phyloP scores from a whole-genome alignment of 2,329 filamentous ascomycete genomes.

The Fusarium cicatricum region DNA sequence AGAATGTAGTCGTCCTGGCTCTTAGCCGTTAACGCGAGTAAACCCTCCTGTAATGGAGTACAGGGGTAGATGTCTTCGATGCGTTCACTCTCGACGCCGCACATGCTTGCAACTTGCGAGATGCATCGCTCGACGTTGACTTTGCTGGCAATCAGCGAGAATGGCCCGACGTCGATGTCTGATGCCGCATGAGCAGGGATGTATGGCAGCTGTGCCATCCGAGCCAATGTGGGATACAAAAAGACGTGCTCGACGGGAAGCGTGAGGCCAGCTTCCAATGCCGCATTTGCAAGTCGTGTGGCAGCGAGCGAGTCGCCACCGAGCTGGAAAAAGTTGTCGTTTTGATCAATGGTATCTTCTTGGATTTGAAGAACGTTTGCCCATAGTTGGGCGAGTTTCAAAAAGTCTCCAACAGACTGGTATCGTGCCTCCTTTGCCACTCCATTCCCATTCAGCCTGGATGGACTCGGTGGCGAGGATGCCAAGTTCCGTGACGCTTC shows the following conservation, averaged over 20 bases:
- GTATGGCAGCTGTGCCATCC: conserved; percentile 11
- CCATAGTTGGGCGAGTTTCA: conserved; percentile 7
- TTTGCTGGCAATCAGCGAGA: conserved; percentile 6
- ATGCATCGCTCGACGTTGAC: conserved; percentile 3
- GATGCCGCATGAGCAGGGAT: background rate
- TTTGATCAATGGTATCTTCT: conserved; percentile 1
- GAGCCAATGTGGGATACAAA: conserved; percentile 2
- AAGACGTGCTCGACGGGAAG: conserved; percentile 11
- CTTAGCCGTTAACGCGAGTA: conserved; percentile 11
- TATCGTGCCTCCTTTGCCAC: background rate
- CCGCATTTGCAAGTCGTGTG: conserved; percentile 2
- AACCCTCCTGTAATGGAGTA: conserved; percentile 7
- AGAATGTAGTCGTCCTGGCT: conserved; percentile 5
- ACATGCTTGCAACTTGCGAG: conserved; percentile 1
- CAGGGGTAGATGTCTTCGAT: conserved; percentile 10
- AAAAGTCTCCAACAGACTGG: background rate
- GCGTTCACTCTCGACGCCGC: background rate
- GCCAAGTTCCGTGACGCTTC: background rate
- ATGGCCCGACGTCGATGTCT: background rate
- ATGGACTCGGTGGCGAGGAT: background rate
- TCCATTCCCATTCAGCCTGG: background rate
- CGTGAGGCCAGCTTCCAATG: conserved; percentile 2
- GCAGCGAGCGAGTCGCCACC: conserved; percentile 15
- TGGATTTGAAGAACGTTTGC: conserved; percentile 1
- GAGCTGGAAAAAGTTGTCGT: conserved; percentile 19